Evolutionary conservation across 371 early-diverging fungal species (phyloP).

Genomic region (Saksenaea oblongispora): DNA sequence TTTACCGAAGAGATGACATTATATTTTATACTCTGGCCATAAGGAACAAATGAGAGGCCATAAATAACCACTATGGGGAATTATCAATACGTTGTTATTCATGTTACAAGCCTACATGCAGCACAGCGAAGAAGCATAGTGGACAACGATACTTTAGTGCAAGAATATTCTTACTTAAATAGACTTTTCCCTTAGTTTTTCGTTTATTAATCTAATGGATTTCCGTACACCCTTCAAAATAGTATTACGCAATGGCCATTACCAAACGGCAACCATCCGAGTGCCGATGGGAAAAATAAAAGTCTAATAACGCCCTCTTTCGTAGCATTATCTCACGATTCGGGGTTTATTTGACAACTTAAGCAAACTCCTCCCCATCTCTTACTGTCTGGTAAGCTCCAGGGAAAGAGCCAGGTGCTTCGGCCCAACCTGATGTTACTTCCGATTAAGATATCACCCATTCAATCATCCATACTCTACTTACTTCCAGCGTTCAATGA

Average conservation of each 20-base stretch:
- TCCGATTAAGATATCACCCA: neutral
- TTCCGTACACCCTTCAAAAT: too few relatives aligned
- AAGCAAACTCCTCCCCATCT: conserved; percentile 14
- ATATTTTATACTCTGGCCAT: neutral
- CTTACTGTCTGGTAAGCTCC: conserved; percentile 51
- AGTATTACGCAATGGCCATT: too few relatives aligned
- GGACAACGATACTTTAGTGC: too few relatives aligned
- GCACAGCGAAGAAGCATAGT: too few relatives aligned
- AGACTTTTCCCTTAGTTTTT: too few relatives aligned
- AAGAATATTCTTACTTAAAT: too few relatives aligned
- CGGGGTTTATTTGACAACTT: too few relatives aligned
- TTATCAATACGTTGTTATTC: neutral
- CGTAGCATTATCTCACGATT: too few relatives aligned
- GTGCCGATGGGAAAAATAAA: too few relatives aligned
- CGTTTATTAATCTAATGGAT: too few relatives aligned
- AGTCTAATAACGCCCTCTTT: too few relatives aligned
- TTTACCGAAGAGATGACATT: neutral
- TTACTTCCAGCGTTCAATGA: conserved; percentile 39
- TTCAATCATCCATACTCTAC: neutral
- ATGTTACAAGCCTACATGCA: neutral
- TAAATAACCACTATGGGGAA: neutral
- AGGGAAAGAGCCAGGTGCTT: conserved; percentile 52
- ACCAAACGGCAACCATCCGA: too few relatives aligned
- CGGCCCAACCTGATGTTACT: conserved; percentile 38
- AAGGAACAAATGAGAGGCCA: neutral